phyloP scores from a whole-genome alignment of 2,329 filamentous ascomycete species.

The Geoglossum cookeanum region DNA sequence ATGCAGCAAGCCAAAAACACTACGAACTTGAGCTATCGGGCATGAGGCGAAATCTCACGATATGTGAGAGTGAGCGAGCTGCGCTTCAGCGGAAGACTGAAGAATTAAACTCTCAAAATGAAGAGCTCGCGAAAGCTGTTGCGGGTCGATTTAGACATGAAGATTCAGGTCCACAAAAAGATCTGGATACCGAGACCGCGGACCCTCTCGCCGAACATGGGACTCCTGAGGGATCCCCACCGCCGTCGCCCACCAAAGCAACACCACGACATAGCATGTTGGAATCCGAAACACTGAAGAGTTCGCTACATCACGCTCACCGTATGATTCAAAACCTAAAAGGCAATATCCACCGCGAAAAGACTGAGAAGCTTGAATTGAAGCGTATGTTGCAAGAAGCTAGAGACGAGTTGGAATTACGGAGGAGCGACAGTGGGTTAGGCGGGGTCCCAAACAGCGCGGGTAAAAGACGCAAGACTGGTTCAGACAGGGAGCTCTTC shows the following conservation, averaged over 20 bases:
- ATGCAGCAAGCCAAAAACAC: conserved; percentile 55
- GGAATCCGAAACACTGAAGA: conserved; percentile 91
- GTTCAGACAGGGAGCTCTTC: conserved; percentile 46
- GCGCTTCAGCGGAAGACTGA: conserved; percentile 70
- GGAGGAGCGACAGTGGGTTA: conserved; percentile 33
- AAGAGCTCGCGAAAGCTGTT: conserved; percentile 72
- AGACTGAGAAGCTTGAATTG: conserved; percentile 94
- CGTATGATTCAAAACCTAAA: conserved; percentile 92
- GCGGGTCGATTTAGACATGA: conserved; percentile 50
- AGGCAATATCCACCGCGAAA: conserved; percentile 88
- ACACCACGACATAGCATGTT: conserved; percentile 80
- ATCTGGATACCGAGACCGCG: conserved; percentile 41
- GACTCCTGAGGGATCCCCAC: conserved; percentile 79
- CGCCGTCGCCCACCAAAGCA: conserved; percentile 73
- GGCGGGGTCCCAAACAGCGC: conserved; percentile 23
- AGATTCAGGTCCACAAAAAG: conserved; percentile 42
- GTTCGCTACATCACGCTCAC: conserved; percentile 83
- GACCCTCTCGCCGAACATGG: conserved; percentile 46
- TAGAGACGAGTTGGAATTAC: conserved; percentile 68
- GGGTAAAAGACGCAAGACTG: conserved; percentile 39
- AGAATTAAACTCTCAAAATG: conserved; percentile 73
- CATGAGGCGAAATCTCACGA: conserved; percentile 59
- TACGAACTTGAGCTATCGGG: conserved; percentile 78
- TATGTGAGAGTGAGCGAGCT: conserved; percentile 61
- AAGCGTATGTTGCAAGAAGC: conserved; percentile 90